Base-by-base conservation (phyloP, 2,329 filamentous ascomycete species). In the Talaromyces amestolkiae region DNA sequence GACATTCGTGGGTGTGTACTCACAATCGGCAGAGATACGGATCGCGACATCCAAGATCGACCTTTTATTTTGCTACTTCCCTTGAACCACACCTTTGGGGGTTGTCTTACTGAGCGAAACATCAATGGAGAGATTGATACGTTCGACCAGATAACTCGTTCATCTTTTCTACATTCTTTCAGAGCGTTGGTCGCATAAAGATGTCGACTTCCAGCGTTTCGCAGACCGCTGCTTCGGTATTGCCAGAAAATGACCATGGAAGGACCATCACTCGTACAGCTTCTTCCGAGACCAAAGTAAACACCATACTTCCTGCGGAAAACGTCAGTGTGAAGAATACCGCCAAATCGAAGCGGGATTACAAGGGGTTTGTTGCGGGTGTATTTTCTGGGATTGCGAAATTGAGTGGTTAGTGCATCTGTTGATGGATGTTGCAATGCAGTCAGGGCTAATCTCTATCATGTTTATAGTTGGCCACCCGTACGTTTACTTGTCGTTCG, bases 341-440 rank as follows among this genome's bases (percentile, higher is more conserved):
- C 41, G 60, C 49, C 31, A 51, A 62, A 3, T 64, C 68, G 27
- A 77, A 74, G 67, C 76, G 74, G 70, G 89, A 91, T 75, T 98
- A 97, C 83, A 93, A 92, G 73, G 95, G 94, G n/a, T 99, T 98
- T 76, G 92, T 97, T 33, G 95, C 92, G 0, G 95, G 95, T n/a
- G 88, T 97, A 7, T 97, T 97, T 75, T 96, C 92, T 43, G 95
- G 95, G 27, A 90, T 98, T 73, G 89, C 93, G 66, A 98, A 98
- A 81, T 82, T 97, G 65, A 87, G 86, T 72, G 92, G 92, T 94
- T 79, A 71, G 85, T 80, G 24, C 37, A 58, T 49, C 17, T 54
- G 22, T 5, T 7, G n/a, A 15, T 22, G 11, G n/a, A 15, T 22
- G 11, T 51, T 7, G 24, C 27, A 24, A 31, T 37, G 35, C 1